These are phyloP conservation scores for Torulaspora delbrueckii DNA, from an alignment of 805 yeast genomes.

Conservation along the genomic window DNA sequence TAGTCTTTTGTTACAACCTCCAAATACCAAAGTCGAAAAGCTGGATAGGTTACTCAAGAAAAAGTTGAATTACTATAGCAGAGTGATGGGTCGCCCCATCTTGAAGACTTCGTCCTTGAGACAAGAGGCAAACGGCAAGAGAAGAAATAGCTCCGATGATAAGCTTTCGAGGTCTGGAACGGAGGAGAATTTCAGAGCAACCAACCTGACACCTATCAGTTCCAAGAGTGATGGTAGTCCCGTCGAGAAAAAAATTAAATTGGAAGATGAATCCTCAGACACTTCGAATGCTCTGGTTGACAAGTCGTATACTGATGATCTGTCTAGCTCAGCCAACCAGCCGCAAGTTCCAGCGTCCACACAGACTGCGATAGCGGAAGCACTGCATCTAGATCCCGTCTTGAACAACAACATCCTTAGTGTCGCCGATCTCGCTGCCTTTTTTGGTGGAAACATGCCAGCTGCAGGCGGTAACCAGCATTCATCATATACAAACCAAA, in stretches of 20 bases:
- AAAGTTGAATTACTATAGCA: constrained; percentile 28
- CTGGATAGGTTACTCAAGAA: constrained; percentile 29
- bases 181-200: constrained; percentile 5
- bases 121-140: constrained; percentile 1
- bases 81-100: constrained; percentile 25
- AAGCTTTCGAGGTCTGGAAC: constrained; percentile 5
- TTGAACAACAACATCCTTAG: constrained; percentile 27
- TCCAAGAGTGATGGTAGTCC: constrained; percentile 12
- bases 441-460: constrained; percentile 12
- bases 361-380: constrained; percentile 28
- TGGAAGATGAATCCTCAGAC: constrained; percentile 10
- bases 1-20: constrained; percentile 53
- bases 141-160: constrained; percentile 7
- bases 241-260: constrained; percentile 14
- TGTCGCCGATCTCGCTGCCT: constrained; percentile 21
- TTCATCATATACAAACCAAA: background rate
- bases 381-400: constrained; percentile 33
- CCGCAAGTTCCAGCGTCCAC: constrained; percentile 11
- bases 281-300: background rate
- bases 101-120: constrained; percentile 7
- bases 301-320: background rate
- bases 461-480: background rate
- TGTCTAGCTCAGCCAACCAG: background rate
- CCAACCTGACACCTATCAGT: constrained; percentile 11
- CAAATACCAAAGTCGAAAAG: constrained; percentile 37